Percentiles rank a stretch among this genome's conserved stretches.
These are phyloP conservation scores for Hypericum perforatum DNA, from an alignment of 345 rosid species.

Conservation along the genomic window DNA sequence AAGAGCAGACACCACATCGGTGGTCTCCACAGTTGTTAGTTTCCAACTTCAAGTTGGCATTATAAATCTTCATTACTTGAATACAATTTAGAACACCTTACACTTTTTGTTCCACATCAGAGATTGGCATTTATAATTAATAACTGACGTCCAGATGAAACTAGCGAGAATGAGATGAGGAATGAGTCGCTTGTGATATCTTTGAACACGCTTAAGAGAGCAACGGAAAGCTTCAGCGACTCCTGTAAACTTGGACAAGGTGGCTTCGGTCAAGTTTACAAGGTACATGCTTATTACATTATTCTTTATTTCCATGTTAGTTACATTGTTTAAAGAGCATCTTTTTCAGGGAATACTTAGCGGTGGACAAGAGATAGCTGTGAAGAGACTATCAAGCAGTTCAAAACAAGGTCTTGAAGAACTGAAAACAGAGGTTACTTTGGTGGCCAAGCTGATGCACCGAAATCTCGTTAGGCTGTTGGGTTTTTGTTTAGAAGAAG, in stretches of 20 bases:
- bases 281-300: constrained; percentile 9
- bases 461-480: constrained; percentile 2
- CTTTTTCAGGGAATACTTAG: not conserved
- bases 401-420: constrained; percentile 4
- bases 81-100: too few relatives aligned
- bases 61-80: too few relatives aligned
- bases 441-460: constrained; percentile 1
- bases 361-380: constrained; percentile 5
- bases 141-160: constrained; percentile 14
- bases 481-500: not conserved
- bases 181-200: constrained; percentile 22
- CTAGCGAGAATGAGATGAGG: constrained; percentile 9
- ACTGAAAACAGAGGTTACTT: not conserved
- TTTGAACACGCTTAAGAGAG: constrained; percentile 20
- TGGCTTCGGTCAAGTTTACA: constrained; percentile 37
- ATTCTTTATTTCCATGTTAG: not conserved
- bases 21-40: not conserved
- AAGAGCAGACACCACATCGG: not conserved
- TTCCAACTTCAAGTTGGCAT: not conserved
- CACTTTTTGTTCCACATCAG: too few relatives aligned
- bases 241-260: constrained; percentile 31
- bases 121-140: too few relatives aligned
- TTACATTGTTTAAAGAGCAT: too few relatives aligned
- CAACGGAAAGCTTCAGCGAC: constrained; percentile 28
- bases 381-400: constrained; percentile 1